Base-by-base conservation (phyloP, 768 basidiomycete species). In the Tephrocybe sp. region DNA sequence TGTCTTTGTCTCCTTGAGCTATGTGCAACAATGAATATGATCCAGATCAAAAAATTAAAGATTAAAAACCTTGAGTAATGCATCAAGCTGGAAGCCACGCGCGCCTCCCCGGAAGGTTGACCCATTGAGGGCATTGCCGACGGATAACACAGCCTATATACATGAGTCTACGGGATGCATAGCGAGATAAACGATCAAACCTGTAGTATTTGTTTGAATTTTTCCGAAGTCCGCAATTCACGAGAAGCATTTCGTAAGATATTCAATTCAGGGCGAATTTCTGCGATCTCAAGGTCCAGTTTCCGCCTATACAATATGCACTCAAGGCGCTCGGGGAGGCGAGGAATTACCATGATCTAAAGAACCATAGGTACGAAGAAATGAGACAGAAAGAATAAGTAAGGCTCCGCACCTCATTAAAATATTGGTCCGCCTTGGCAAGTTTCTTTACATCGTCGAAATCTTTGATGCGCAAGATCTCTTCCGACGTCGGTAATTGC, bases 1-100 rank as follows among this genome's bases (percentile, higher is more conserved):
- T 0, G 90, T 89, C 67, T 82, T 90, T 7, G 86, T 93, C 57
- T 94, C 92, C 61, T 83, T 86, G 69, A 93, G 68, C 93, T 96
- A 26, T 18, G 39, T 11, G 27, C 3, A 15, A 27, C 7, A 7
- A 28, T 30, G 18, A 42, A 35, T 24, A 27, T 9, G 18, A 21
- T 19, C 36, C 21, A 37, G 16, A 19, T 42, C 30, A 53, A 47
- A 31, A 24, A 9, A 9, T 19, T 16, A 19, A 54, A 16, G 7
- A 11, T 18, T 15, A 47, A 63, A 16, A 44, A 92, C 93, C 84
- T 95, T 93, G 19, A 84, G 64, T 21, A 98, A 67, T 0, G 87
- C 82, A 47, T 90, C 87, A 21, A 98, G 70, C 57, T 86, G 87
- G 69, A 98, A 96, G 1, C 94, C 95, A 4, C 70, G 72, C 12